These are phyloP conservation scores for Dendrobium chrysotoxum DNA, from an alignment of 106 monocot species.

Conservation along the genomic window DNA sequence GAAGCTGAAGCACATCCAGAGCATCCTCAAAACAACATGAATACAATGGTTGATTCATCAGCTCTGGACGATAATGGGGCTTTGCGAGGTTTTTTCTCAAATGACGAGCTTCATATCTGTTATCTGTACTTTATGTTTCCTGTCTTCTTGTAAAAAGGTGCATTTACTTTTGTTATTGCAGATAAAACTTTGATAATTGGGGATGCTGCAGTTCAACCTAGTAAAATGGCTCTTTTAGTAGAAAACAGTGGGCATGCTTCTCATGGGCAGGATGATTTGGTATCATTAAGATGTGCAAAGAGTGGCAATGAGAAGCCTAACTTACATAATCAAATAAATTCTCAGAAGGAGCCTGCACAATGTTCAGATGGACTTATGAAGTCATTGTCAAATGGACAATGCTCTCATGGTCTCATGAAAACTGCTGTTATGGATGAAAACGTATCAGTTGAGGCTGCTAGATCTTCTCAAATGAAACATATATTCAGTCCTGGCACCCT, in stretches of 20 bases:
- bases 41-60: not conserved
- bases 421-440: constrained; percentile 7
- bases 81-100: constrained; percentile 13
- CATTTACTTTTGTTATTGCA: constrained; percentile 15
- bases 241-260: constrained; percentile 10
- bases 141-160: not conserved
- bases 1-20: constrained; percentile 15
- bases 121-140: not conserved
- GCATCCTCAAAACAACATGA: constrained; percentile 8
- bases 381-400: constrained; percentile 23
- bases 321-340: constrained; percentile 10
- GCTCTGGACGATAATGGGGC: constrained; percentile 1
- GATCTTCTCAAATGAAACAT: constrained; percentile 15
- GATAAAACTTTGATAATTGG: constrained; percentile 17
- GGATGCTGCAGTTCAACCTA: constrained; percentile 13
- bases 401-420: constrained; percentile 17
- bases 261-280: not conserved
- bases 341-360: constrained; percentile 11
- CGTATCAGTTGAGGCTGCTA: constrained; percentile 9
- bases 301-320: constrained; percentile 11
- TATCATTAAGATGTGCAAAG: constrained; percentile 7
- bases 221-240: constrained; percentile 8
- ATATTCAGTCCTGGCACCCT: constrained; percentile 19
- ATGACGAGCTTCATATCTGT: not conserved
- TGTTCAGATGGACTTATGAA: constrained; percentile 22